A percentile compares a stretch with the other conserved stretches of the same genome.
These are phyloP conservation scores for Protomyces gravidus DNA, from an alignment of 1,139 yeast genomes.

Conservation along the genomic window DNA sequence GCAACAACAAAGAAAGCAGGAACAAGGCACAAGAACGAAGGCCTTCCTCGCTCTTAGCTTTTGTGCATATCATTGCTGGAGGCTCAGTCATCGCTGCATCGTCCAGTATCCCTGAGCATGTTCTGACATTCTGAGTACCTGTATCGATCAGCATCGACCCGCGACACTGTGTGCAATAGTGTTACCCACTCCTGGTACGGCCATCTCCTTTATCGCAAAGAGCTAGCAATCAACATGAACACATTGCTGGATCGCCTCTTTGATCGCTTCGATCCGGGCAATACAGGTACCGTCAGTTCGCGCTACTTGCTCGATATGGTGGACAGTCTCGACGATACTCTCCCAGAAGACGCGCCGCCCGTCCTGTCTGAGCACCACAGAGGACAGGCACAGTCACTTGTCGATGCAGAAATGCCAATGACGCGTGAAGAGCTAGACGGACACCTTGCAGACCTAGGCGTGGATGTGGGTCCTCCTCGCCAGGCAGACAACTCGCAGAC, in stretches of 20 bases:
- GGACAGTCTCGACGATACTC: conserved; percentile 18
- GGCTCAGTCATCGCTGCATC: too few species aligned
- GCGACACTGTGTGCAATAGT: too few species aligned
- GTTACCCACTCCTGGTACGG: too few species aligned
- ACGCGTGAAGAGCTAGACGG: conserved; percentile 3
- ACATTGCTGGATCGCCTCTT: conserved; percentile 6
- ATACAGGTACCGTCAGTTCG: conserved; percentile 13
- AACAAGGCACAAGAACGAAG: neutral
- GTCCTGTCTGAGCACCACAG: conserved; percentile 12
- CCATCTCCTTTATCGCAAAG: too few species aligned
- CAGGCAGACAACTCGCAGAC: neutral
- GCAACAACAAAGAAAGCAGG: neutral
- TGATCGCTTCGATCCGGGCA: conserved; percentile 6
- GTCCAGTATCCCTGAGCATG: too few species aligned
- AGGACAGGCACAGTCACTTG: conserved; percentile 7
- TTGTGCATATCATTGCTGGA: too few species aligned
- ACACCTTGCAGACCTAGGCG: conserved; percentile 12
- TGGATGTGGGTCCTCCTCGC: neutral
- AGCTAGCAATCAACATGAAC: too few species aligned
- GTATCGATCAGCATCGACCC: too few species aligned
- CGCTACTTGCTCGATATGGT: conserved; percentile 11
- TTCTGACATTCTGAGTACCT: too few species aligned
- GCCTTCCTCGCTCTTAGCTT: too few species aligned
- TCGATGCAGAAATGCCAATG: conserved; percentile 21
- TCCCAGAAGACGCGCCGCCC: conserved; percentile 18